Base-by-base conservation (phyloP, 352 stramenopile genomes). In the Phytophthora cryptogea region DNA sequence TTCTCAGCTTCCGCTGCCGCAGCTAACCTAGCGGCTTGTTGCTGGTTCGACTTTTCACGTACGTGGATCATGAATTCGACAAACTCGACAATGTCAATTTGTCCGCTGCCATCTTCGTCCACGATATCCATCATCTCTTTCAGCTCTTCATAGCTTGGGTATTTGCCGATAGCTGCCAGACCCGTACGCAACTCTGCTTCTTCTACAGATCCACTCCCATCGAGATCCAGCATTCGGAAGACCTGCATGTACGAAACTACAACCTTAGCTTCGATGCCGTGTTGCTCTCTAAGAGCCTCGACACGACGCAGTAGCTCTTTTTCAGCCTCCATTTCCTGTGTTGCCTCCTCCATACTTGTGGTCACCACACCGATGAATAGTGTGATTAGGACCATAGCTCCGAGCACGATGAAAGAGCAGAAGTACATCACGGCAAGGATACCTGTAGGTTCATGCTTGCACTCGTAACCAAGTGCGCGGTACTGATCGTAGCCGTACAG, bases 331-430 rank as follows among this genome's bases (percentile, higher is more conserved):
- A 94, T 94, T 51, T 92, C 82, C 40, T 95, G 78, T 3, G 89
- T 96, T 11, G 84, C 88, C 65, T 97, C 89, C 48, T 94, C 81
- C 89, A 97, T 96, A 59, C 82, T 94, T 30, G 90, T 95, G 0
- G 89, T 96, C 8, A 97, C 87, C 31, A 94, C 88, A 93, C 89
- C 89, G 57, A 97, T 95, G 55, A 97, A 96, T 41, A 97, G 60
- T 37, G 88, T 97, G 54, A 97, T 95, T 26, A 97, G 75, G 11
- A 97, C 86, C 72, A 97, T 90, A 10, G 59, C 89, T 33, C 84
- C 89, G 9, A 97, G 66, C 8, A 97, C 70, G 17, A 90, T 88
- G 62, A 97, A 95, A 9, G 69, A 64, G 43, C 83, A 70, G 58
- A 96, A 97, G 73, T 96, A 97, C 0, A 84, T 17, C 2, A 90